Evolutionary conservation across 2,329 filamentous ascomycete genomes (phyloP), one percentile per base, ranked within the genome.

Genomic region (Calonectria hawksworthii): DNA sequence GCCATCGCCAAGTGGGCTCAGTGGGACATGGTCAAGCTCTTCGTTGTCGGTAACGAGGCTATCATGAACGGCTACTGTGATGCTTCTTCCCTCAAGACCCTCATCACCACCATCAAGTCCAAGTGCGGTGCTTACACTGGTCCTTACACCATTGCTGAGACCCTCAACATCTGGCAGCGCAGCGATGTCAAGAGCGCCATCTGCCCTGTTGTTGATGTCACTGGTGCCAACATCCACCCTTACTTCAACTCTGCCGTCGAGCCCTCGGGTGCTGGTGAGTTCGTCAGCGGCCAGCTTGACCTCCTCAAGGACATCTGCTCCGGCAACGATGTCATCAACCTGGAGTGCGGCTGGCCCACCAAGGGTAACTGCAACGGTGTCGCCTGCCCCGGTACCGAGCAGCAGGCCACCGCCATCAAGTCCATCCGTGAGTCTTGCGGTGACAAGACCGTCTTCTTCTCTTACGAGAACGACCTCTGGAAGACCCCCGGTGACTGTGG

Each of bases 41-140:
- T 98, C 78, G 94, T 97, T 38, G 91, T 98, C 79, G 96, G 95
- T 86, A 99, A 99, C 90, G 96, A 99, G 90, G 93, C 94, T 80
- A 88, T 98, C 85, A 94, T 95, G 89, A 92, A 94, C 88, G 90
- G 91, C 76, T 93, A 90, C 90, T 92, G 90, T 88, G 86, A 90
- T 70, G 91, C 93, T 44, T 68, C 82, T 38, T 87, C 93, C 81
- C 94, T 99, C 70, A 92, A 90, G 75, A 80, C 84, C 54, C 95
- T 98, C 86, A 94, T 99, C 86, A 83, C 84, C 79, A 87, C 91
- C 76, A 90, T 92, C 89, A 93, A 93, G 88, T 74, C 86, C 72
- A 85, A 90, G 82, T 93, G 96, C 89, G 90, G 90, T 75, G 94
- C 93, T 79, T 98, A 95, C 92, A 89, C 85, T 36, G 94, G 94